Evolutionary conservation across 2,329 filamentous ascomycete species (phyloP).

Genomic region (Aspergillus chevalieri): DNA sequence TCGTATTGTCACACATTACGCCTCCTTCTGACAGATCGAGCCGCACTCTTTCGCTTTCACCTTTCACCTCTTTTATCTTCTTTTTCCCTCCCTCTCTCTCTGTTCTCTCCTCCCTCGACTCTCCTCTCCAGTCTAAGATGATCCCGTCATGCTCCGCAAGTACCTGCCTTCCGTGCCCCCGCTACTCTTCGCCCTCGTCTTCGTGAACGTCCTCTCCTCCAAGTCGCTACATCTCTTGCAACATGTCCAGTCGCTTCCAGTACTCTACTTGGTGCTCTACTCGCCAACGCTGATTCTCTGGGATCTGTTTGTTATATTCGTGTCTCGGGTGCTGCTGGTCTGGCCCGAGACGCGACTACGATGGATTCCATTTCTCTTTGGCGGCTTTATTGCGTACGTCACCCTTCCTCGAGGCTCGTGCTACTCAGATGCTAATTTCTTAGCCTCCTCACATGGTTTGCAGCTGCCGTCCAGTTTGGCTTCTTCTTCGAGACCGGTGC

Average conservation of each 20-base stretch:
- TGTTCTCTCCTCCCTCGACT: background rate
- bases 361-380: slow-evolving; percentile 19
- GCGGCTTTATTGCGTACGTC: slow-evolving; percentile 26
- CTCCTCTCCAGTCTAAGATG: slow-evolving; percentile 11
- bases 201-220: slow-evolving; percentile 27
- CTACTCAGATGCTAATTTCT: slow-evolving; percentile 1
- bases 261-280: slow-evolving; percentile 30
- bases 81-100: too few species aligned
- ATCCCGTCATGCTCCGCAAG: slow-evolving; percentile 10
- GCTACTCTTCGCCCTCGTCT: slow-evolving; percentile 25
- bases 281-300: slow-evolving; percentile 33
- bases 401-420: background rate
- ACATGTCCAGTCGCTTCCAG: slow-evolving; percentile 27
- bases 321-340: slow-evolving; percentile 24
- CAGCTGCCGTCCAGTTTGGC: slow-evolving; percentile 31
- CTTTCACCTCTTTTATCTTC: background rate
- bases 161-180: slow-evolving; percentile 16
- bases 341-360: slow-evolving; percentile 16
- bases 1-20: background rate
- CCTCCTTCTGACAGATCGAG: background rate
- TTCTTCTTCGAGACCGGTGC: slow-evolving; percentile 37
- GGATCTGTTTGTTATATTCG: slow-evolving; percentile 27
- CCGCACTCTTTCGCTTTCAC: background rate
- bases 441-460: slow-evolving; percentile 25
- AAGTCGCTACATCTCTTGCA: slow-evolving; percentile 29